Conservation (phyloP, 495 filamentous ascomycete species). For the Xanthoparmelia taractica region DNA sequence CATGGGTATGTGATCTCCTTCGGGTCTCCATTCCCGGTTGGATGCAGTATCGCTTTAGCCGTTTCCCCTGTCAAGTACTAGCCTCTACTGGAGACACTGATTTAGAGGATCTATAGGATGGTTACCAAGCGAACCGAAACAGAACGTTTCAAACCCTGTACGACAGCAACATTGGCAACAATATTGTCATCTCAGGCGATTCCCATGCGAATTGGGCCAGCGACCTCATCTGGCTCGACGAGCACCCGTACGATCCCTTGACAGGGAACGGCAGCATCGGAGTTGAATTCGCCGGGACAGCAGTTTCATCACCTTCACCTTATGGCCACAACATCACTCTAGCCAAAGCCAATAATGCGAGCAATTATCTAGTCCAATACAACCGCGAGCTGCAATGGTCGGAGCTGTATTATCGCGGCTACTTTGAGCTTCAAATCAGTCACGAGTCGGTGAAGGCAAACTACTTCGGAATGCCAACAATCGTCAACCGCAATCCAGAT, state of each 20-base stretch:
- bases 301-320: conserved; percentile 48
- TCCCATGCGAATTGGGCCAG: conserved; percentile 57
- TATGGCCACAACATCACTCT: conserved; percentile 46
- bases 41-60: neutral
- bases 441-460: conserved; percentile 45
- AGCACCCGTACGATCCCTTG: conserved; percentile 45
- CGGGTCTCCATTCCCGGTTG: neutral
- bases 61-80: neutral
- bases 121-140: conserved; percentile 58
- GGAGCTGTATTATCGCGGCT: conserved; percentile 60
- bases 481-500: conserved; percentile 36
- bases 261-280: conserved; percentile 54
- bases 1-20: conserved; percentile 8
- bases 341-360: conserved; percentile 36
- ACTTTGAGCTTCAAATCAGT: conserved; percentile 48
- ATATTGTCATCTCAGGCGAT: conserved; percentile 62
- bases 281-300: conserved; percentile 59
- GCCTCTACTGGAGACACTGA: neutral
- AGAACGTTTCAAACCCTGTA: conserved; percentile 53
- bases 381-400: conserved; percentile 63
- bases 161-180: conserved; percentile 57
- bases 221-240: conserved; percentile 56
- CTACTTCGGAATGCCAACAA: conserved; percentile 48
- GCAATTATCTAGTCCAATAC: conserved; percentile 37
- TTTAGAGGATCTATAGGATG: conserved; percentile 44